These are phyloP conservation scores for Jasminum sambac DNA, from an alignment of 257 asterid species.

Conservation along the genomic window DNA sequence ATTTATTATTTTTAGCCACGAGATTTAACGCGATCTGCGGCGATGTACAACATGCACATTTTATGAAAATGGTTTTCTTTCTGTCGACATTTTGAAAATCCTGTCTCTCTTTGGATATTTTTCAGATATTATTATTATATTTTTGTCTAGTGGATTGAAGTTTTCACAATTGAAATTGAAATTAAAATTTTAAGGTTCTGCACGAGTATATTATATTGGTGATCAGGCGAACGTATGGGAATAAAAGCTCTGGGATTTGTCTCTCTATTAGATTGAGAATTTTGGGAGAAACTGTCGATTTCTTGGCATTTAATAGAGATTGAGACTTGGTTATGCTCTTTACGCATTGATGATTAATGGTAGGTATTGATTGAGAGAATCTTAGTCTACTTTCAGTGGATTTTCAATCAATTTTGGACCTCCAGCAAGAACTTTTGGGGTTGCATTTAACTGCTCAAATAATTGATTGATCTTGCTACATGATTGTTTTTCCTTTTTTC, in stretches of 20 bases:
- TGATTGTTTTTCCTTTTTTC: constrained; percentile 13
- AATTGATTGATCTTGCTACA: constrained; percentile 19
- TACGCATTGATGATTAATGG: constrained; percentile 13
- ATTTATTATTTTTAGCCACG: constrained; percentile 5
- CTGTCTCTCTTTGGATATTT: not conserved
- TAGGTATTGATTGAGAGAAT: constrained; percentile 12
- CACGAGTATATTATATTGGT: constrained; percentile 8
- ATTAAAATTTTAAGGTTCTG: constrained; percentile 22
- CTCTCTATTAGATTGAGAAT: constrained; percentile 15
- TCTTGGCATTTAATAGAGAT: constrained; percentile 20
- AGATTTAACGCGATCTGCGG: constrained; percentile 26
- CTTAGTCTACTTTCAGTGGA: not conserved
- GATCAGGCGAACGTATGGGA: constrained; percentile 19
- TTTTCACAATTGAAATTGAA: constrained; percentile 9
- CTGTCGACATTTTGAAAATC: constrained; percentile 5
- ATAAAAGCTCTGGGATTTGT: not conserved
- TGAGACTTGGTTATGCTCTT: constrained; percentile 19
- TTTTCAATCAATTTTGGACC: constrained; percentile 9
- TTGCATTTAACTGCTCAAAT: constrained; percentile 5
- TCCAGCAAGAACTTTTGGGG: constrained; percentile 14
- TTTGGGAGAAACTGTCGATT: not conserved
- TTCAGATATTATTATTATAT: not conserved
- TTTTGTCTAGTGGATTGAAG: constrained; percentile 15
- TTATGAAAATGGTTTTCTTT: not conserved
- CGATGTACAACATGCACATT: constrained; percentile 16